Evolutionary conservation across 257 asterid species (phyloP), one percentile per base, ranked within the genome.

Genomic region (Leptodermis oblonga): DNA sequence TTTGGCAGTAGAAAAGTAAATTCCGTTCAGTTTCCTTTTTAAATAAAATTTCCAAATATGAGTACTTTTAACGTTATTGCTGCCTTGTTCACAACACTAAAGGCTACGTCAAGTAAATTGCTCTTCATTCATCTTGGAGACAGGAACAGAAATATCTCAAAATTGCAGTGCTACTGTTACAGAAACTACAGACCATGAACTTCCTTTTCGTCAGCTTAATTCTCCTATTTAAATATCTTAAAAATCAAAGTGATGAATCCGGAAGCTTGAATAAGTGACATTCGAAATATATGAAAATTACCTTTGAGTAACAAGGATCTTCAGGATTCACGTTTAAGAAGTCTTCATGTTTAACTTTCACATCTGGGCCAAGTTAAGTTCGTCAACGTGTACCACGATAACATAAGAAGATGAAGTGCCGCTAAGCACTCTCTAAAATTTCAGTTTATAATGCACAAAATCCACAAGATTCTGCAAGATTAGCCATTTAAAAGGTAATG

Each of bases 341-440:
- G 80, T 91, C 99, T 14, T 46, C 87, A 23, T 91, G 96, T 86
- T 65, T 80, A 72, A 85, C 88, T 77, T 81, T 65, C 72, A 91
- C 95, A 73, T 91, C 96, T 87, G 77, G 72, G 56, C 73, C 26
- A 62, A 70, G 96, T 90, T 87, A 90, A 90, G 92, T 77, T 74
- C 14, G 42, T 46, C 63, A 31, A 64, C 48, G 71, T 53, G 67
- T 49, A 51, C 53, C 25, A 54, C 0, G 4, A 42, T 18, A 61
- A 34, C 61, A 37, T 46, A 30, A 49, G 23, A 52, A 69, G 17
- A 15, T 41, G 37, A 56, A 76, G 45, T 28, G 22, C 62, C 51
- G 62, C 37, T 23, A 4, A 37, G 36, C 56, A 15, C 34, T 30
- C 15, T 23, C 25, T 28, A 23, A 12, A 28, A 55, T 41, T 28